Base-by-base conservation (phyloP, 2,329 filamentous ascomycete genomes). In the Ceratocystis cubensis region DNA sequence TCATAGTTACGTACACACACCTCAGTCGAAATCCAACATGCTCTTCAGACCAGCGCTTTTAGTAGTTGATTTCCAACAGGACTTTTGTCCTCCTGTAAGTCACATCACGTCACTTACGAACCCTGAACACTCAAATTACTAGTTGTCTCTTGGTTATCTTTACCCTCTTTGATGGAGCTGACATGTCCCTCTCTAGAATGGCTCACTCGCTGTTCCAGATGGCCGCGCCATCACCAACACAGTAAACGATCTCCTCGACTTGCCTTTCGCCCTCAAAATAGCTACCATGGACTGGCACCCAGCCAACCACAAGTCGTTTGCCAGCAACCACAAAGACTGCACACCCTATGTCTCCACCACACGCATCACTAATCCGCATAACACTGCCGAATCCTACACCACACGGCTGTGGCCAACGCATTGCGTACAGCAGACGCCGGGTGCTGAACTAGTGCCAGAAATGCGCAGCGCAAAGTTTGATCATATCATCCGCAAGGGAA, bases 271-370 rank as follows among this genome's bases (percentile, higher is more conserved):
- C 48, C 74, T 88, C 72, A 89, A 87, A 71, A 78, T 97, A 70
- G 91, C 90, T 57, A 96, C 93, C n/a, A 88, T 91, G 74, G 94
- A 99, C 82, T 95, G 85, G 80, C 94, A 99, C 74, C 94, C 94
- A 0, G 71, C 72, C 1, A 77, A 87, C 72, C 93, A 97, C 79
- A 81, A 96, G 74, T 96, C 93, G 53, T 99, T 99, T 76, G 91
- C 91, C 13, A 78, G 80, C 33, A 95, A 92, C 76, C 92, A 97
- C 75, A 69, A 76, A 70, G 17, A 30, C 33, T 86, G 88, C 72
- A 75, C 78, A 69, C 84, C 93, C 0, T 96, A 89, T 74, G 78
- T 81, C 44, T 87, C 88, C 48, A 77, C 76, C 41, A 78, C 84
- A 64, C 84, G 78, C 2, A 85, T 96, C 72, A 73, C 73, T 65